Conservation (phyloP, 768 basidiomycete genomes). For the Kwoniella pini region DNA sequence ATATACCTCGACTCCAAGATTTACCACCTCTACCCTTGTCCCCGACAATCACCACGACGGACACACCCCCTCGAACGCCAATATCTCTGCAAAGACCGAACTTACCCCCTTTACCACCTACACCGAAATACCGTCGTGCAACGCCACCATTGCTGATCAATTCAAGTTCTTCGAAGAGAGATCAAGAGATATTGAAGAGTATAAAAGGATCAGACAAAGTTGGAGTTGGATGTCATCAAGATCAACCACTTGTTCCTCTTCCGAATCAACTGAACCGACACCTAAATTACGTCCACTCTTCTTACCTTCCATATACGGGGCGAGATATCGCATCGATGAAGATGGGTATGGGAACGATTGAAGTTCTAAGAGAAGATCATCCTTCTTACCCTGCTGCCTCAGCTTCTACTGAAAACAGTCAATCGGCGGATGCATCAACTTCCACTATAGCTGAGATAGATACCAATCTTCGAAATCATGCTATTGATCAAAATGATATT, state of each 20-base stretch:
- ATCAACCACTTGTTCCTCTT: neutral
- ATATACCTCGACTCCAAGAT: conserved; percentile 2
- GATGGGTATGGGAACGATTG: neutral
- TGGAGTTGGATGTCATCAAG: conserved; percentile 2
- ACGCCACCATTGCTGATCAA: conserved; percentile 7
- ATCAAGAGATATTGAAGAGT: conserved; percentile 1
- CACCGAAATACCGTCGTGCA: conserved; percentile 15
- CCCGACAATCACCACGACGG: neutral
- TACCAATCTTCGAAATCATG: neutral
- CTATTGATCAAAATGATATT: neutral
- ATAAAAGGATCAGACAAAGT: conserved; percentile 3
- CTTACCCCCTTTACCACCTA: conserved; percentile 8
- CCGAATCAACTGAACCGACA: conserved; percentile 3
- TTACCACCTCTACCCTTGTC: neutral
- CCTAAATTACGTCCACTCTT: conserved; percentile 22
- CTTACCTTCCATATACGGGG: conserved; percentile 11
- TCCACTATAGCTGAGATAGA: neutral
- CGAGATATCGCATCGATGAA: neutral
- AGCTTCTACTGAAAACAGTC: neutral
- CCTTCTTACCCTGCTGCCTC: neutral
- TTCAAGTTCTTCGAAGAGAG: neutral
- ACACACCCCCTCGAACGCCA: conserved; percentile 2
- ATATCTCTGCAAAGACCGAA: conserved; percentile 3
- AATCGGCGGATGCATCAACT: neutral
- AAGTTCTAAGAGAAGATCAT: neutral